phyloP scores from a whole-genome alignment of 306 rosid species.

The Carpinus viminea region DNA sequence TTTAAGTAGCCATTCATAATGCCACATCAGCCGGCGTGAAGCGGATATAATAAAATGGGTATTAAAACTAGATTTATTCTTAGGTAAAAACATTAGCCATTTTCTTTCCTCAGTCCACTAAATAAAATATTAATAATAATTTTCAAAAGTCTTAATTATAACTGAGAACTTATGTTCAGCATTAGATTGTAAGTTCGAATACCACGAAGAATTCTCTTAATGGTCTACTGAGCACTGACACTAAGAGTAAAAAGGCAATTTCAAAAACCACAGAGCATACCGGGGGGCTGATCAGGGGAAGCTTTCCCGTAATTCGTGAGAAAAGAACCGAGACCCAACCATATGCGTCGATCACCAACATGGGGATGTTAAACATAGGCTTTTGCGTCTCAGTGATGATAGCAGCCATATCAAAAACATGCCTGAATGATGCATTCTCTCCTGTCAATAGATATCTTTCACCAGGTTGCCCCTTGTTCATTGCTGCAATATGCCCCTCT shows the following conservation, averaged over 20 bases:
- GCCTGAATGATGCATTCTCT: slow-evolving; percentile 78
- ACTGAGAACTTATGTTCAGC: not conserved
- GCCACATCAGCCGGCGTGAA: no score
- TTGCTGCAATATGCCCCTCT: slow-evolving; percentile 76
- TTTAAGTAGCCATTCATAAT: no score
- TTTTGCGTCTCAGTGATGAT: slow-evolving; percentile 54
- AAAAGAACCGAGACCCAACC: slow-evolving; percentile 64
- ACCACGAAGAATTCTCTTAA: slow-evolving; percentile 1
- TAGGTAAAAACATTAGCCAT: not conserved
- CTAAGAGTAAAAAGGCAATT: not conserved
- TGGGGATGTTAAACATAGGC: slow-evolving; percentile 60
- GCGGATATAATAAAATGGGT: no score
- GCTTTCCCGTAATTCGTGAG: slow-evolving; percentile 65
- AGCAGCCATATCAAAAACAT: slow-evolving; percentile 78
- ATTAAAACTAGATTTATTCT: no score
- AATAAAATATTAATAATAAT: not conserved
- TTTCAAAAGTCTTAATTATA: not conserved
- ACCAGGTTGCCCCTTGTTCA: slow-evolving; percentile 66
- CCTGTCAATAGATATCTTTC: slow-evolving; percentile 79
- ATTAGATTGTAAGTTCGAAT: not conserved
- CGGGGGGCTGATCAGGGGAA: slow-evolving; percentile 89
- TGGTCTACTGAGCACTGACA: not conserved
- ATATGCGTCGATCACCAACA: slow-evolving; percentile 72
- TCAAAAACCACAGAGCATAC: slow-evolving; percentile 47
- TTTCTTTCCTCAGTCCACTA: not conserved